Conservation (phyloP, 257 asterid genomes). For the Rhazya stricta region DNA sequence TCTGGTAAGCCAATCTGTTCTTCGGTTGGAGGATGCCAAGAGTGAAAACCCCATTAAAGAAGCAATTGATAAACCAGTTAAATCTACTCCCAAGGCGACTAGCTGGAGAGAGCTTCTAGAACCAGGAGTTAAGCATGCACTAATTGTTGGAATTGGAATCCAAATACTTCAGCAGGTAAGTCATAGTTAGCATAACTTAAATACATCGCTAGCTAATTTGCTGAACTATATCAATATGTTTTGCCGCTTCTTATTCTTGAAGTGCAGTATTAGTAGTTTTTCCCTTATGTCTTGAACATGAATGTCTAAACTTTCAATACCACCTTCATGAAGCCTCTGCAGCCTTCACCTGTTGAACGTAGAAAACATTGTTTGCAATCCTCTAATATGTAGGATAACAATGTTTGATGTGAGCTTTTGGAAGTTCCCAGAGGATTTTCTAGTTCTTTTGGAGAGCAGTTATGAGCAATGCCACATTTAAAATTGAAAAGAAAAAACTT, state of each 20-base stretch:
- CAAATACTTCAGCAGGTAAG: slow-evolving; percentile 97
- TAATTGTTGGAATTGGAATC: slow-evolving; percentile 80
- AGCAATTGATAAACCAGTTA: slow-evolving; percentile 43
- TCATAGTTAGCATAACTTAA: not conserved
- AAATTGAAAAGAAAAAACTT: no score
- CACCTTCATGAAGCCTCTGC: not conserved
- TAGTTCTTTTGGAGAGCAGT: not conserved
- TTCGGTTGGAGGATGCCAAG: slow-evolving; percentile 41
- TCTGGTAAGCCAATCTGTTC: slow-evolving; percentile 85
- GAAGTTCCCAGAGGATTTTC: not conserved
- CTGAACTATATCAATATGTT: not conserved
- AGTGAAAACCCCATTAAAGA: slow-evolving; percentile 45
- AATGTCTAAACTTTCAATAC: not conserved
- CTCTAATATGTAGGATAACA: not conserved
- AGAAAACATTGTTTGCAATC: not conserved
- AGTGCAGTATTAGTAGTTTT: not conserved
- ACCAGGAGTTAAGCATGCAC: slow-evolving; percentile 93
- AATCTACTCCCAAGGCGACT: slow-evolving; percentile 37
- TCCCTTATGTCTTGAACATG: not conserved
- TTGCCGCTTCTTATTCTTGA: not conserved
- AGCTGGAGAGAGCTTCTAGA: slow-evolving; percentile 81
- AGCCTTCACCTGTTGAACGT: not conserved
- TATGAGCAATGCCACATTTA: not conserved
- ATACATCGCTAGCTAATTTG: not conserved
- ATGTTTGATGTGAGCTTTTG: not conserved